These are phyloP conservation scores for Yamadazyma paraphyllophila DNA, from an alignment of 805 yeast species.

Conservation along the genomic window DNA sequence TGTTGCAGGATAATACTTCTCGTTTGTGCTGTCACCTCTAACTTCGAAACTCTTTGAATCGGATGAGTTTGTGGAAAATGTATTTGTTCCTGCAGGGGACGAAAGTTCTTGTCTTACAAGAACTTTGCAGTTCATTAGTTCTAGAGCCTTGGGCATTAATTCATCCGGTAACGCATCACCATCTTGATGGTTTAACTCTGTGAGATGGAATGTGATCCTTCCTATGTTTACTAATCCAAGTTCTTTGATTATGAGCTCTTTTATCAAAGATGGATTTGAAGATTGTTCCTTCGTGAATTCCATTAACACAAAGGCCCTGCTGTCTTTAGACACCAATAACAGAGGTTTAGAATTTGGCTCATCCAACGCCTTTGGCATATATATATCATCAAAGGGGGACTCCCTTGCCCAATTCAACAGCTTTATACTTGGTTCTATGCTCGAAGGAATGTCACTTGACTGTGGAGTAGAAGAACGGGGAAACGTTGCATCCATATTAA, in stretches of 20 bases:
- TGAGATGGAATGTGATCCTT: conserved; percentile 49
- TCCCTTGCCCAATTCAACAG: conserved; percentile 3
- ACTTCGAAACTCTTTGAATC: conserved; percentile 55
- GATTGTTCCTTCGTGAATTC: conserved; percentile 16
- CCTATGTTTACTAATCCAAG: conserved; percentile 36
- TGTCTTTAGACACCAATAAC: conserved; percentile 66
- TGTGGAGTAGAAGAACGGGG: conserved; percentile 9
- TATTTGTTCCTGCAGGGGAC: conserved; percentile 30
- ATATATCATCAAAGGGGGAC: conserved; percentile 20
- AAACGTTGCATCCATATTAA: conserved; percentile 12
- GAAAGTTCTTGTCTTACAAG: conserved; percentile 31
- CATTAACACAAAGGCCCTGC: conserved; percentile 48
- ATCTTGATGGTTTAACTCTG: conserved; percentile 62
- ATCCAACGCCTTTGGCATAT: conserved; percentile 23
- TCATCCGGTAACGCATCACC: conserved; percentile 55
- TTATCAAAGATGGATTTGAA: conserved; percentile 32
- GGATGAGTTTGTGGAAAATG: conserved; percentile 50
- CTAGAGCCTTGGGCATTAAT: conserved; percentile 33
- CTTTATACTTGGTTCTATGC: conserved; percentile 4
- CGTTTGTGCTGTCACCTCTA: conserved; percentile 37
- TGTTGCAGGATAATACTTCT: conserved; percentile 55
- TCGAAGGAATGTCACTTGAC: conserved; percentile 3
- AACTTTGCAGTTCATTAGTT: conserved; percentile 32
- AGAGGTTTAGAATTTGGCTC: background rate
- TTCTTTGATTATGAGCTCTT: conserved; percentile 34